Percentiles rank a stretch among this genome's conserved stretches.
Conservation (phyloP, 2,329 filamentous ascomycete genomes). For the Clarireedia monteithiana region DNA sequence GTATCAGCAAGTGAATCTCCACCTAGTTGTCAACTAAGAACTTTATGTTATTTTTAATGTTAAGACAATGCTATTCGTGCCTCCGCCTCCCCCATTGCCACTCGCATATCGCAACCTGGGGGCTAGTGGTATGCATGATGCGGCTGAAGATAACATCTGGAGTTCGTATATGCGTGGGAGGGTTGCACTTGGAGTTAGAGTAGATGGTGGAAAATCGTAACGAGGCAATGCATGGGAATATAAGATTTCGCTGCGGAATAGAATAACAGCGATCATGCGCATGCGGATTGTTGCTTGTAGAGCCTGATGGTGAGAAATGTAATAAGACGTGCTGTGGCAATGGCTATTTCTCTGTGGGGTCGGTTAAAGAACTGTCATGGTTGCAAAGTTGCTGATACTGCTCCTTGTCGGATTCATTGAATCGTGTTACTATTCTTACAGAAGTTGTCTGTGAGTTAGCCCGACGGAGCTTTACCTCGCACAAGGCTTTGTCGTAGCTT, state of each 20-base stretch:
- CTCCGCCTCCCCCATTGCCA: not conserved
- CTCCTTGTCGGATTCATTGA: too few relatives aligned
- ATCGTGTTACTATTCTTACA: too few relatives aligned
- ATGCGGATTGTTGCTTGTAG: too few relatives aligned
- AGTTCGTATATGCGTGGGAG: not conserved
- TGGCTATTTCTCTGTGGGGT: too few relatives aligned
- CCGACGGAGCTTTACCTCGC: not conserved
- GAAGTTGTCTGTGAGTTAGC: too few relatives aligned
- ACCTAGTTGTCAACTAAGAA: not conserved
- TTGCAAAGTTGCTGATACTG: too few relatives aligned
- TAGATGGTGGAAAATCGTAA: not conserved
- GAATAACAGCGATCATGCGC: not conserved
- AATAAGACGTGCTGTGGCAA: too few relatives aligned
- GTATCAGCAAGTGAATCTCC: not conserved
- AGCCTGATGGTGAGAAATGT: too few relatives aligned
- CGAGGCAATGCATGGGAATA: not conserved
- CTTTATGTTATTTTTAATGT: not conserved
- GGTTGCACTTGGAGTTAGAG: not conserved
- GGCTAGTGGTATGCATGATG: not conserved
- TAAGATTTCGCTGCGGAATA: not conserved
- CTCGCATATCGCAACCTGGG: not conserved
- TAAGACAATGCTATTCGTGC: too few relatives aligned
- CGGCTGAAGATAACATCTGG: conserved; percentile 1
- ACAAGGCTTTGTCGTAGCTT: not conserved
- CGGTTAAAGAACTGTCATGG: too few relatives aligned